These are phyloP conservation scores for Puccinia horiana DNA, from an alignment of 1,284 basidiomycete species.

Conservation along the genomic window DNA sequence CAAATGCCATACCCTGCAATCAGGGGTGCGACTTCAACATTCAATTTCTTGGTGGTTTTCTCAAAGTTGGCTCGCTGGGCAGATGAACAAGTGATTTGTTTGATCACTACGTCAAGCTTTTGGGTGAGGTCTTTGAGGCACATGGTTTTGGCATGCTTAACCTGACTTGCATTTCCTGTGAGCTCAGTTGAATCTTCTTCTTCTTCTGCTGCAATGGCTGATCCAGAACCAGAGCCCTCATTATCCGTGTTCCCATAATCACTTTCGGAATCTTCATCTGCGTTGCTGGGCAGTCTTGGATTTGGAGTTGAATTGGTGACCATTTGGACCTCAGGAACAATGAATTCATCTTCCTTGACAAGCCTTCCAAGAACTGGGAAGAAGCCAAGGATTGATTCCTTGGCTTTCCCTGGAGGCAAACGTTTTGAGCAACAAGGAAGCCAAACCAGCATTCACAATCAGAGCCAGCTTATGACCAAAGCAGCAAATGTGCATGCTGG, in stretches of 20 bases:
- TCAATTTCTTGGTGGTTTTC: background rate
- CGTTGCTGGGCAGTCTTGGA: background rate
- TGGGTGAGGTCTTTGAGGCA: background rate
- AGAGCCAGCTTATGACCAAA: background rate
- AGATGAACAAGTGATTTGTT: background rate
- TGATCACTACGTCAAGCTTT: background rate
- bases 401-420: background rate
- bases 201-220: background rate
- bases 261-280: background rate
- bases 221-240: background rate
- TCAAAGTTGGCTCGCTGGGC: slow-evolving; percentile 1
- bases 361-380: slow-evolving; percentile 7
- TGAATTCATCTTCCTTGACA: background rate
- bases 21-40: background rate
- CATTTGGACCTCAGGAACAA: background rate
- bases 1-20: slow-evolving; percentile 7
- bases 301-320: background rate
- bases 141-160: background rate
- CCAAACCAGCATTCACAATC: slow-evolving; percentile 7
- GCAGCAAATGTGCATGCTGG: background rate
- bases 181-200: background rate
- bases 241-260: background rate
- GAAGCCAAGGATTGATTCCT: slow-evolving; percentile 1
- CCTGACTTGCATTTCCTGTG: background rate
- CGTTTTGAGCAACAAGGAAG: background rate